A percentile compares a stretch with the other conserved stretches of the same genome.
Conservation (phyloP, 139 green algal genomes). For the Chlamydomonas incerta region DNA sequence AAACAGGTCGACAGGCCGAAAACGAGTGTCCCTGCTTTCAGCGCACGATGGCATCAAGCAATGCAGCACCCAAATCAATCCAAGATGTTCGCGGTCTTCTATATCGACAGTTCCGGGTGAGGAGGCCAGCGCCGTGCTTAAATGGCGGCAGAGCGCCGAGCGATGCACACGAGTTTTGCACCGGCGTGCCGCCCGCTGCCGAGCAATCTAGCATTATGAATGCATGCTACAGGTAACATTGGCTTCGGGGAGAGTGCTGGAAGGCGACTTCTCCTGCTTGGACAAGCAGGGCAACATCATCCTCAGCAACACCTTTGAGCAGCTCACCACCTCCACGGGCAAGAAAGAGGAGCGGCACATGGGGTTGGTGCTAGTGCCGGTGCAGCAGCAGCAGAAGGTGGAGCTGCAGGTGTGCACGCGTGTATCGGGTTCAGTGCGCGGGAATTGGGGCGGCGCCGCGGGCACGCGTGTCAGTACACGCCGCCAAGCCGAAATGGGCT, state of each 20-base stretch:
- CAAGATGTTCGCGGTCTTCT: background rate
- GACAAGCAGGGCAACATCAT: constrained; percentile 81
- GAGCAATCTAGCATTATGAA: background rate
- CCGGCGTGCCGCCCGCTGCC: background rate
- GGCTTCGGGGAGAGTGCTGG: constrained; percentile 57
- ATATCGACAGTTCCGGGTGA: constrained; percentile 24
- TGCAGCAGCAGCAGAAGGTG: constrained; percentile 48
- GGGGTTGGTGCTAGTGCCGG: constrained; percentile 56
- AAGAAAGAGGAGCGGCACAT: constrained; percentile 29
- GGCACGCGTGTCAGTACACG: no score
- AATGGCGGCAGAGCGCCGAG: background rate
- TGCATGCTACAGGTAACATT: constrained; percentile 56
- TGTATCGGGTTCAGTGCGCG: background rate
- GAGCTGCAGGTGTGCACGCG: constrained; percentile 26
- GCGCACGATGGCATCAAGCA: background rate
- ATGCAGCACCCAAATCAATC: background rate
- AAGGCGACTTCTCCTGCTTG: constrained; percentile 70
- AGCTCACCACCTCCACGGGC: background rate
- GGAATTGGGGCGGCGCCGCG: no score
- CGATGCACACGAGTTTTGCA: background rate
- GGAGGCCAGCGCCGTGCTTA: background rate
- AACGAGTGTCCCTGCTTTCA: background rate
- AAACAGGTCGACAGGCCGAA: background rate
- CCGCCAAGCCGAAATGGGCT: no score
- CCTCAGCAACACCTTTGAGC: constrained; percentile 59